Conservation (phyloP, 192 early-diverging fungal species). For the Chytriomyces sp. region DNA sequence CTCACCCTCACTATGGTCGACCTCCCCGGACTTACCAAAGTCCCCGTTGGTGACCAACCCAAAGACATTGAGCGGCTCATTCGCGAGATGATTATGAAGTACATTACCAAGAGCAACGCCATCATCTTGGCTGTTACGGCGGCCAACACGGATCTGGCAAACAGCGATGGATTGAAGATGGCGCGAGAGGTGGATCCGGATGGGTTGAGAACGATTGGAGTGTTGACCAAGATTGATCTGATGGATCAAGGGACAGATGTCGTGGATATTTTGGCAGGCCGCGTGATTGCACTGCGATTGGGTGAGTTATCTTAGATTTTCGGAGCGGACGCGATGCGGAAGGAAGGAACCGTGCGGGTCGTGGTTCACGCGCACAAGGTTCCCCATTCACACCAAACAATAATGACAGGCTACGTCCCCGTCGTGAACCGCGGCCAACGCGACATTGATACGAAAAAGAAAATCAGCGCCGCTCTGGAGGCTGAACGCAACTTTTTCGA, state of each 20-base stretch:
- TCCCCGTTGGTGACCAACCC: constrained; percentile 98
- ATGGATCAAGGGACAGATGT: constrained; percentile 99
- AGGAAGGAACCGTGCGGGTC: too few relatives aligned
- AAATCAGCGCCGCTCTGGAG: constrained; percentile 86
- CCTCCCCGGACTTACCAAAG: constrained; percentile 96
- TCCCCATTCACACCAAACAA: too few relatives aligned
- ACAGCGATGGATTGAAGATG: constrained; percentile 97
- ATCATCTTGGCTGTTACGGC: constrained; percentile 99
- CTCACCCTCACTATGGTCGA: constrained; percentile 97
- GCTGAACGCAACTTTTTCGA: constrained; percentile 92
- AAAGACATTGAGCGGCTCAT: constrained; percentile 99
- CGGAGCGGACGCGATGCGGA: neutral
- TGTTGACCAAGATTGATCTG: constrained; percentile 98
- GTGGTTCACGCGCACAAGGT: too few relatives aligned
- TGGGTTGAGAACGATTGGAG: constrained; percentile 96
- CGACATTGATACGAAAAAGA: constrained; percentile 93
- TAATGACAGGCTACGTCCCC: constrained; percentile 98
- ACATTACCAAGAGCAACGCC: constrained; percentile 94
- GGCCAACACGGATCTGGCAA: constrained; percentile 98
- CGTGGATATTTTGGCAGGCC: constrained; percentile 96
- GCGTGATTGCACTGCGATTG: constrained; percentile 94
- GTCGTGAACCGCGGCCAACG: constrained; percentile 99
- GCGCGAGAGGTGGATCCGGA: constrained; percentile 99
- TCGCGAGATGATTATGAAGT: constrained; percentile 96
- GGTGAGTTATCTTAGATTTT: constrained; percentile 49